Conservation (phyloP, 2,329 filamentous ascomycete genomes). For the Cladosporium sp. region DNA sequence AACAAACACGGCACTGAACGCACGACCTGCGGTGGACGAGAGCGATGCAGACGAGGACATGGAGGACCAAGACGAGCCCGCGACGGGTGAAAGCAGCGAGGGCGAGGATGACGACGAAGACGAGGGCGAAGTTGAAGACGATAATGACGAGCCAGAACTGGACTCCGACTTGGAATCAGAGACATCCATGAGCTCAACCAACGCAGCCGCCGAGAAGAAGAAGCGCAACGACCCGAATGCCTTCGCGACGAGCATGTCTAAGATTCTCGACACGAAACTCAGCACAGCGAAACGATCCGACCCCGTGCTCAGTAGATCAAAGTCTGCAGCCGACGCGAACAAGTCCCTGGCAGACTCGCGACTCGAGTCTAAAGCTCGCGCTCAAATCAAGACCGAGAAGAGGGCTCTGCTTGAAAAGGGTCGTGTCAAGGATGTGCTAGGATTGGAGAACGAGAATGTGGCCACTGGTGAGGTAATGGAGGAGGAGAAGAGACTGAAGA, state of each 20-base stretch:
- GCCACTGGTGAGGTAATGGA: conserved; percentile 55
- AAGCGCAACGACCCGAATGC: conserved; percentile 91
- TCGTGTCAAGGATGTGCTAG: conserved; percentile 79
- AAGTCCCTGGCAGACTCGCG: conserved; percentile 69
- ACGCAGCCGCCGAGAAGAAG: conserved; percentile 46
- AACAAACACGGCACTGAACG: conserved; percentile 26
- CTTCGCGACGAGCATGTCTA: conserved; percentile 89
- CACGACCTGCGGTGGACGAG: conserved; percentile 12
- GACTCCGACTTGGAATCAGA: conserved; percentile 27
- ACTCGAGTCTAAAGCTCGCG: conserved; percentile 75
- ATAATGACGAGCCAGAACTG: conserved; percentile 39
- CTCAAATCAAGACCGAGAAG: conserved; percentile 76
- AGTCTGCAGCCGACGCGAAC: conserved; percentile 66
- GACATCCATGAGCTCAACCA: conserved; percentile 23
- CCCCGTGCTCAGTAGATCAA: conserved; percentile 84
- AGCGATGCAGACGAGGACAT: conserved; percentile 21
- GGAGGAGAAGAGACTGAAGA: conserved; percentile 74
- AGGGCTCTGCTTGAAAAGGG: conserved; percentile 78
- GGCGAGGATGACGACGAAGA: conserved; percentile 42
- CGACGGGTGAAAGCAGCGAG: conserved; percentile 28
- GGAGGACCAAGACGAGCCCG: conserved; percentile 19
- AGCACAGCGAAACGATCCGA: conserved; percentile 77
- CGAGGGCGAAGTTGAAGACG: no score
- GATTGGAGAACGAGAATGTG: conserved; percentile 49
- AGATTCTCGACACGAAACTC: conserved; percentile 87